phyloP scores from a whole-genome alignment of 345 rosid species.

The Ceriops zippeliana region DNA sequence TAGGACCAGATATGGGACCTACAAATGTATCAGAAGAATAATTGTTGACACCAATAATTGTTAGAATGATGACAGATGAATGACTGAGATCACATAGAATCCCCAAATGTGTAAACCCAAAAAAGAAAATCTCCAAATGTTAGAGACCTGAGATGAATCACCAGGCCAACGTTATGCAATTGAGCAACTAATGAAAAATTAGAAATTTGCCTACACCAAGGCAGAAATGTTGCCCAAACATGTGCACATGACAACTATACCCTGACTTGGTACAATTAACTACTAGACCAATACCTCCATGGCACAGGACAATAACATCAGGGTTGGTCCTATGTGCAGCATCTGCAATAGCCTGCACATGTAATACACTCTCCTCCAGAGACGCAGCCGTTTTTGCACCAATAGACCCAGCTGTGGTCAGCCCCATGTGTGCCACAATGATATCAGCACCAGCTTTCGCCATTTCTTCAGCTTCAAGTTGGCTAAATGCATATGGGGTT shows the following conservation, averaged over 20 bases:
- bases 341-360: conserved; percentile 83
- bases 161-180: no score
- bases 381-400: conserved; percentile 88
- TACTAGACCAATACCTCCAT: conserved; percentile 57
- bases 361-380: conserved; percentile 65
- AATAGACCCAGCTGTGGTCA: conserved; percentile 79
- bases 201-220: background rate
- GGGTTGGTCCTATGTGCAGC: conserved; percentile 66
- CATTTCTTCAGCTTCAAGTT: conserved; percentile 74
- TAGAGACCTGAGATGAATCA: background rate
- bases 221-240: background rate
- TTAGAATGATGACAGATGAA: no score
- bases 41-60: background rate
- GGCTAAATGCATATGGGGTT: conserved; percentile 82
- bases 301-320: conserved; percentile 66
- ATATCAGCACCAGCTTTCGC: conserved; percentile 93
- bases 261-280: background rate
- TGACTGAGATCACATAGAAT: no score
- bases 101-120: no score
- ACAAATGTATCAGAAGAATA: conserved; percentile 14
- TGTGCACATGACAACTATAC: background rate
- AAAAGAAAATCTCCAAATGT: background rate
- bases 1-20: conserved; percentile 86
- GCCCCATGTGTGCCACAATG: conserved; percentile 96
- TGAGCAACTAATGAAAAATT: background rate